These are phyloP conservation scores for Beauveria varroae DNA, from an alignment of 2,329 filamentous ascomycete genomes.

Conservation along the genomic window DNA sequence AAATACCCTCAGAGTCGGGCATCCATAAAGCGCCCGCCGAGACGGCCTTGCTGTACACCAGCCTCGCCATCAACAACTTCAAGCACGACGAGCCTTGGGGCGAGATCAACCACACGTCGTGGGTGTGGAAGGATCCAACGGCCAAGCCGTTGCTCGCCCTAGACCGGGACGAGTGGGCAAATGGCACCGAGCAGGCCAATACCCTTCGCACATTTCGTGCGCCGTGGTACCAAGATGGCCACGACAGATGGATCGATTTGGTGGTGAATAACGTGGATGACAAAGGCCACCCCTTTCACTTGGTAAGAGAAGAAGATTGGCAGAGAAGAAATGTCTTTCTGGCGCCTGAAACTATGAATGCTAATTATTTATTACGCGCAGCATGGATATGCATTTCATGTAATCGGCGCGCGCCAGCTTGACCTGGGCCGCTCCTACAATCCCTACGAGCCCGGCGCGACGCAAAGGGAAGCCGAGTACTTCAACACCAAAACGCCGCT, in stretches of 20 bases:
- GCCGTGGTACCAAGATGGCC: conserved; percentile 14
- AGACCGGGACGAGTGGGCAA: conserved; percentile 12
- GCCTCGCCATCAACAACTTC: conserved; percentile 15
- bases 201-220: conserved; percentile 13
- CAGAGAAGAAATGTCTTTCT: neutral
- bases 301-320: conserved; percentile 24
- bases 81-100: conserved; percentile 17
- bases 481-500: conserved; percentile 19
- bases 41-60: conserved; percentile 16
- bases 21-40: conserved; percentile 2
- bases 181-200: conserved; percentile 13
- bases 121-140: conserved; percentile 10
- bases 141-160: conserved; percentile 15
- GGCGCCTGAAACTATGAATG: neutral
- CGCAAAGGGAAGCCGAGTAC: neutral
- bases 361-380: neutral
- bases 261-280: conserved; percentile 44
- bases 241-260: conserved; percentile 35
- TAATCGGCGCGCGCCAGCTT: conserved; percentile 10
- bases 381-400: conserved; percentile 16
- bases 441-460: neutral
- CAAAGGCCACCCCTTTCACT: conserved; percentile 40
- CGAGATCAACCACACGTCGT: conserved; percentile 18
- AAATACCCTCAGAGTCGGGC: neutral
- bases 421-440: conserved; percentile 9